Conservation (phyloP, 2,329 filamentous ascomycete genomes). For the Fusarium mundagurra region DNA sequence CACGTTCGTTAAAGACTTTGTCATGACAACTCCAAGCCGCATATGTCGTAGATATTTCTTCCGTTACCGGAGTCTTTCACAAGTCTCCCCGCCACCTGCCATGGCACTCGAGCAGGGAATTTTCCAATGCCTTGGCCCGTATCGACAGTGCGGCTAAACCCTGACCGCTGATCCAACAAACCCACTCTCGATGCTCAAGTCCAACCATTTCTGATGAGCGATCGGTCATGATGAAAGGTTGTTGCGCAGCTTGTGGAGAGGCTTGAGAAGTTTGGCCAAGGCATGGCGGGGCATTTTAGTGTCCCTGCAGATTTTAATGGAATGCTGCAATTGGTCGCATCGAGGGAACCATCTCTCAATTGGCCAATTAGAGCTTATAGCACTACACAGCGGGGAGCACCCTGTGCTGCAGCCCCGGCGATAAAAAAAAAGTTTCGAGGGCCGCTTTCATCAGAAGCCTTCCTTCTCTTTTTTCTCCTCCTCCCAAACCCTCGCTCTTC, state of each 20-base stretch:
- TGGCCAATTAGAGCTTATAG: conserved; percentile 36
- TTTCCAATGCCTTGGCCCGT: conserved; percentile 1
- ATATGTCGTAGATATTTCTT: neutral
- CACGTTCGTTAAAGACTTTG: neutral
- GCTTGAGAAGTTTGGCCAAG: conserved; percentile 41
- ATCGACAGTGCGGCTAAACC: conserved; percentile 28
- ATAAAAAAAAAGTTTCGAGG: conserved; percentile 45
- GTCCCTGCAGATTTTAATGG: conserved; percentile 37
- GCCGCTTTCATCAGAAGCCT: conserved; percentile 32
- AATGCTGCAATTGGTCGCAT: conserved; percentile 31
- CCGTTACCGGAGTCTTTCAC: conserved; percentile 6
- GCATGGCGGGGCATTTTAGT: conserved; percentile 41
- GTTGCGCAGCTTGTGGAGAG: conserved; percentile 38
- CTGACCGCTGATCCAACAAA: conserved; percentile 41
- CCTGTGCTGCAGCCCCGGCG: conserved; percentile 19
- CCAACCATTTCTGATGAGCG: conserved; percentile 27
- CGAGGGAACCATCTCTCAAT: conserved; percentile 26
- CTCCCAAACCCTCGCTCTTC: conserved; percentile 37
- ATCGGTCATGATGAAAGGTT: conserved; percentile 37
- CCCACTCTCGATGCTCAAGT: conserved; percentile 31
- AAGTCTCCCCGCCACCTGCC: conserved; percentile 18
- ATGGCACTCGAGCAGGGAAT: neutral
- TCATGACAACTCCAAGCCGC: conserved; percentile 32
- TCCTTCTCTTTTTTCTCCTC: conserved; percentile 31
- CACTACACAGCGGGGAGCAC: conserved; percentile 29